Base-by-base conservation (phyloP, 2,329 filamentous ascomycete genomes). In the Biscogniauxia sp. region DNA sequence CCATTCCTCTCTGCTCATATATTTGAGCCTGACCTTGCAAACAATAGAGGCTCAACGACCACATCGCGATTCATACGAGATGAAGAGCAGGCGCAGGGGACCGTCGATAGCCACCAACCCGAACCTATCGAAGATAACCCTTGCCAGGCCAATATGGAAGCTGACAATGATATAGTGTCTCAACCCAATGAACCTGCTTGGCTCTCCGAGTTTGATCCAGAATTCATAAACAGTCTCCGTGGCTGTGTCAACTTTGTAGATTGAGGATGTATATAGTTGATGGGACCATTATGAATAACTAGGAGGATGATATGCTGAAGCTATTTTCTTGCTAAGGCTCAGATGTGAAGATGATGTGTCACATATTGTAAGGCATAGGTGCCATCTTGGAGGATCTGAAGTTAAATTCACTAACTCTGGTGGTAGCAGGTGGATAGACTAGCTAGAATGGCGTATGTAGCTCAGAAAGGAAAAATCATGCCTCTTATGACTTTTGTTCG, bases 231-330 rank as follows among this genome's bases (percentile, higher is more conserved):
- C 15, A 66, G 66, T 54, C 66, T 73, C n/a, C 65, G 70, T 54
- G 66, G 68, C 5, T 61, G 61, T 51, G 68, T 70, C 50, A 71
- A 72, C n/a, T 71, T 73, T 41, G 57, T 72, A 51, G 70, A 71
- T 52, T 52, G 19, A 45, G 37, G 37, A n/a, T 45, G 6, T 11
- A 45, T 32, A 7, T 32, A 5, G 11, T 13, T 13, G 28, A 8
- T 32, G 28, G 11, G 7, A 6, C 15, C 2, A 45, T n/a, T 45
- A n/a, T 17, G 11, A 45, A 2, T 13, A 45, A 45, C 13, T 17
- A 13, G 37, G 15, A n/a, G 13, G 37, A 5, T 17, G 6, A 45
- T n/a, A 45, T 45, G 15, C 11, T 45, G 11, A 17, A 17, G 37
- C 6, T n/a, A n/a, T n/a, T 45, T n/a, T 5, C 11, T 45, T 45